phyloP scores from a whole-genome alignment of 2,329 filamentous ascomycete genomes.

The Pseudopyrenochaeta lycopersici region DNA sequence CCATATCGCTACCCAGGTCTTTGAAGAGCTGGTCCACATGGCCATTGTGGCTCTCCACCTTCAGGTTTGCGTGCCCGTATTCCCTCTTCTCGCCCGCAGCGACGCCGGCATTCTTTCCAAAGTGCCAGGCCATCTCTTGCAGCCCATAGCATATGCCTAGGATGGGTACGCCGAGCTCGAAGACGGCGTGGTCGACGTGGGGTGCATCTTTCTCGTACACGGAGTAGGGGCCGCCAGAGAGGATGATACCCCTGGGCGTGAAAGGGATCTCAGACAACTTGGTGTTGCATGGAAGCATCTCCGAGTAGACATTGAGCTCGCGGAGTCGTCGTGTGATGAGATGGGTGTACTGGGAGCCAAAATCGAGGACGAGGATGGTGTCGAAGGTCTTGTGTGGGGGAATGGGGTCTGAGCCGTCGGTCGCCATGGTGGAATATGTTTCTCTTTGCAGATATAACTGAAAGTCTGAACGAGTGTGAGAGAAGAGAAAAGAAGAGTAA shows the following conservation, averaged over 20 bases:
- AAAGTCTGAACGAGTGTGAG: constrained; percentile 14
- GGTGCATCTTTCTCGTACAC: constrained; percentile 83
- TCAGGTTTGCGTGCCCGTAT: constrained; percentile 75
- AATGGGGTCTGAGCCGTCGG: constrained; percentile 53
- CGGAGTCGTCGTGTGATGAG: constrained; percentile 79
- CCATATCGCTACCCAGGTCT: constrained; percentile 73
- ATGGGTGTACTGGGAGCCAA: constrained; percentile 77
- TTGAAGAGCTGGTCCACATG: constrained; percentile 83
- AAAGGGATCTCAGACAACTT: constrained; percentile 79
- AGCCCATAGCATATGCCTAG: constrained; percentile 71
- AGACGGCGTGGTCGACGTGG: constrained; percentile 83
- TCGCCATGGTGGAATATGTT: constrained; percentile 43
- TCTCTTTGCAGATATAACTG: constrained; percentile 13
- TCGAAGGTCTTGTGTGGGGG: constrained; percentile 63
- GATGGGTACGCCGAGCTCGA: constrained; percentile 74
- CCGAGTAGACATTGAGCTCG: constrained; percentile 82
- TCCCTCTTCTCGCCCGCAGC: constrained; percentile 72
- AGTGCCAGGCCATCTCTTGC: constrained; percentile 78
- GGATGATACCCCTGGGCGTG: constrained; percentile 84
- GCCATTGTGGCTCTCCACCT: constrained; percentile 63
- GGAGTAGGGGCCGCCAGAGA: constrained; percentile 76
- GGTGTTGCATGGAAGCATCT: constrained; percentile 88
- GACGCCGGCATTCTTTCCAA: constrained; percentile 68
- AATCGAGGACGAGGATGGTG: constrained; percentile 77
- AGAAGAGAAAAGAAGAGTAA: constrained; percentile 11